A percentile compares a stretch with the other conserved stretches of the same genome.
Conservation (phyloP, 2,329 filamentous ascomycete species). For the Aspergillus oerlinghausenensis region DNA sequence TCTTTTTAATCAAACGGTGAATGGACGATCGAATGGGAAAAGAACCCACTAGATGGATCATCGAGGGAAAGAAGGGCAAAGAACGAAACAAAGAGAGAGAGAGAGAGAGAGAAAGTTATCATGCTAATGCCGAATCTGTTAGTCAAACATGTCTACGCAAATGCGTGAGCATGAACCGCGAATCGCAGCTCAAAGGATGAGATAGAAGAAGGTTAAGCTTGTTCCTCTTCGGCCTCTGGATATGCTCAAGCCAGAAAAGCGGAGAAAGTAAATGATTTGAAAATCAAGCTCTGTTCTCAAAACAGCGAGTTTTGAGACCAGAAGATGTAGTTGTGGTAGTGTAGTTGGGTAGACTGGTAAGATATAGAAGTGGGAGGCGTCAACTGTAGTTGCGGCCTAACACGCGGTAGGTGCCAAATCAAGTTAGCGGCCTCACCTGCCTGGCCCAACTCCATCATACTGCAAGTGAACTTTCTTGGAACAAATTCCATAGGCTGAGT, state of each 20-base stretch:
- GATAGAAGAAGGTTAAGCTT: background rate
- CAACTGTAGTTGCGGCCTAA: constrained; percentile 20
- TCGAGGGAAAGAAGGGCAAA: background rate
- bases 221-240: background rate
- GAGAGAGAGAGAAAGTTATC: background rate
- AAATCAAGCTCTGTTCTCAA: background rate
- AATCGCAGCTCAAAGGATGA: background rate
- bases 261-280: background rate
- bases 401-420: constrained; percentile 9
- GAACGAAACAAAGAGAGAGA: constrained; percentile 1
- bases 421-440: constrained; percentile 1
- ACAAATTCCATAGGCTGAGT: background rate
- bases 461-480: background rate
- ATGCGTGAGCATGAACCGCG: constrained; percentile 4
- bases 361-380: constrained; percentile 9
- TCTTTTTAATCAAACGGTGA: constrained; percentile 9
- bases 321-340: background rate
- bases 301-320: background rate
- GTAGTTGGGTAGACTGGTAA: background rate
- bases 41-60: constrained; percentile 1
- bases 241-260: background rate
- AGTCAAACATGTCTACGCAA: constrained; percentile 18
- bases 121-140: constrained; percentile 6
- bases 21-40: background rate
- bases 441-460: background rate